Evolutionary conservation across 2,329 filamentous ascomycete species (phyloP), one percentile per base, ranked within the genome.

Genomic region (Emmonsiellopsis sp.): DNA sequence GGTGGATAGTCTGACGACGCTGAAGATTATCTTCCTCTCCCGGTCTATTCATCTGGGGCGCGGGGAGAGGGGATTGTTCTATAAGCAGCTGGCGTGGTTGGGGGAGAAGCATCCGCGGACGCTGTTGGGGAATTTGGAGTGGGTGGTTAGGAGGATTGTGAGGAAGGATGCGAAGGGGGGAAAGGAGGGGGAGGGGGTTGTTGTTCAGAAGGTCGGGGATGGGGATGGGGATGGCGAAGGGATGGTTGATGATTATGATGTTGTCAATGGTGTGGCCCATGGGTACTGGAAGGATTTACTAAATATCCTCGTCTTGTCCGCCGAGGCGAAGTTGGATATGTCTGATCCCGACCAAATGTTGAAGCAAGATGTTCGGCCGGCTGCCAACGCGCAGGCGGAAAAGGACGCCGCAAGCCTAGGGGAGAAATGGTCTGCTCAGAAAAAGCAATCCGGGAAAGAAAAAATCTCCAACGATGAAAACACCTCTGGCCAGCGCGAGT

Each of bases 231-330:
- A 70, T 8, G 55, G 55, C 8, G 57, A 57, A 3, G 4, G 2
- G 31, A 58, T 61, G 10, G 62, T 66, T 1, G 64, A 71, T 11
- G 71, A 75, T 5, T 71, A 72, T 53, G 73, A 80, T 40, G 70
- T 78, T 13, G 65, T 66, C 45, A 63, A 78, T 38, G 76, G 76
- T 0, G 72, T 79, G 2, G 69, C 81, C 4, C 81, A 83, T 50
- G 79, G 81, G 0, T 83, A 83, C 65, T 84, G 79, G 79, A 83
- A 83, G 58, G 80, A 83, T 60, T 66, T 83, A 2, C 66, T 82
- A 2, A 83, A 83, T 58, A 70, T 83, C 2, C 69, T 83, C 0
- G 76, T 72, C 1, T 69, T 84, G 2, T 73, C 75, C 0, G 76
- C 71, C 26, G 75, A 79, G 50, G 67, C 70, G 20, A 68, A 76